These are phyloP conservation scores for Helicocarpus griseus DNA, from an alignment of 2,329 filamentous ascomycete genomes.

Conservation along the genomic window DNA sequence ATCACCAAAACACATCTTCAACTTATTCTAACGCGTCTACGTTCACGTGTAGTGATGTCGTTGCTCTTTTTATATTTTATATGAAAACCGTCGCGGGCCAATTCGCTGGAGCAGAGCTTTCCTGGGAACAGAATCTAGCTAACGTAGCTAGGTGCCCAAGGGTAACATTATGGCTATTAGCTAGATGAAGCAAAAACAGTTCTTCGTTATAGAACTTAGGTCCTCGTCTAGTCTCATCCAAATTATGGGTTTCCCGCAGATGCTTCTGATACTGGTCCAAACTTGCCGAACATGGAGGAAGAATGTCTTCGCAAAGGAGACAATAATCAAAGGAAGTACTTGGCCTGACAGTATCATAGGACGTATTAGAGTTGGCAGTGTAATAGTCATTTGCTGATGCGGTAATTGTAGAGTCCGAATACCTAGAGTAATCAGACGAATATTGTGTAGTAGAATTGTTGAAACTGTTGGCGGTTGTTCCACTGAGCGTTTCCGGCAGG, in stretches of 20 bases:
- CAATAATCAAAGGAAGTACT: constrained; percentile 8
- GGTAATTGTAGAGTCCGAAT: background rate
- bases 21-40: too few species aligned
- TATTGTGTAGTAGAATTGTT: constrained; percentile 1
- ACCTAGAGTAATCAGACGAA: background rate
- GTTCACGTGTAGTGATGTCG: too few species aligned
- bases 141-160: constrained; percentile 8
- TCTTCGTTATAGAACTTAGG: constrained; percentile 8
- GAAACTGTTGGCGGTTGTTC: constrained; percentile 1
- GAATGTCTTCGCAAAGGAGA: constrained; percentile 8
- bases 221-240: constrained; percentile 6
- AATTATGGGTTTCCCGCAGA: constrained; percentile 6
- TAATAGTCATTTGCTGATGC: background rate
- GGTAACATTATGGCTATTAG: constrained; percentile 8
- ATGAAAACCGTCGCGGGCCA: background rate
- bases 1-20: too few species aligned
- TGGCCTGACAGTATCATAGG: too few species aligned
- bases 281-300: constrained; percentile 3
- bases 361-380: too few species aligned
- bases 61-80: too few species aligned
- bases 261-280: constrained; percentile 5
- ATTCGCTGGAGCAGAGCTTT: constrained; percentile 4
- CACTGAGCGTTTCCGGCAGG: background rate
- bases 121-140: constrained; percentile 6
- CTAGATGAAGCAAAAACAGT: constrained; percentile 9